Evolutionary conservation across 495 filamentous ascomycete genomes (phyloP), one percentile per base, ranked within the genome.

Genomic region (Talaromyces stipitatus): DNA sequence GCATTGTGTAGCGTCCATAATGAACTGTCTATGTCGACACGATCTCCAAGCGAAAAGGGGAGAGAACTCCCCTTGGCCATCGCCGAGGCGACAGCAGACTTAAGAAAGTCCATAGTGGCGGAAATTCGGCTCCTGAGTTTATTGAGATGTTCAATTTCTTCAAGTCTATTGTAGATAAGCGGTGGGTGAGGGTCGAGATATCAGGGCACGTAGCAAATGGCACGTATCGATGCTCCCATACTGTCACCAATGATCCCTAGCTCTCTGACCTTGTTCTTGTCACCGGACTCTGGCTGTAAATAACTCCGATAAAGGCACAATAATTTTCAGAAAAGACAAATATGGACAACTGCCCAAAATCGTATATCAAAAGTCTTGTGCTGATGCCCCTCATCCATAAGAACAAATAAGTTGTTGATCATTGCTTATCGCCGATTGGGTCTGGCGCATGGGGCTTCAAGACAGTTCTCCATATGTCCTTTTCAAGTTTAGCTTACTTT

Each of bases 1-100:
- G 90, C 94, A 72, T 97, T 96, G 69, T 91, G 82, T 23, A 98
- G 76, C 3, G 85, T 86, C 92, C 94, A 97, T 56, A 97, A 89
- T 18, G 91, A 92, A 62, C 89, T 84, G 65, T 92, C 89, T 27
- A 90, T 73, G 62, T 96, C 91, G 47, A 95, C 86, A 67, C 86
- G 80, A 70, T 98, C 94, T 62, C 92, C 92, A 62, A 97, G 91
- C 18, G 80, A 85, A 69, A 95, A 97, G 8, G 90, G 91, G 63
- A 96, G 95, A 3, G 90, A 83, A 29, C 91, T 91, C 16, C 91
- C 91, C 70, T 96, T 96, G 12, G 94, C 88, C 62, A 97, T 97
- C 57, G 92, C 92, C 38, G 94, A 96, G 32, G 91, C 90, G 64
- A 98, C 90, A 38, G 95, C 95, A 47, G 90, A 96, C 74, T 97